A percentile compares a stretch with the other conserved stretches of the same genome.
phyloP scores from a whole-genome alignment of 176 grass and related monocot genomes.

The Hordeum vulgare region DNA sequence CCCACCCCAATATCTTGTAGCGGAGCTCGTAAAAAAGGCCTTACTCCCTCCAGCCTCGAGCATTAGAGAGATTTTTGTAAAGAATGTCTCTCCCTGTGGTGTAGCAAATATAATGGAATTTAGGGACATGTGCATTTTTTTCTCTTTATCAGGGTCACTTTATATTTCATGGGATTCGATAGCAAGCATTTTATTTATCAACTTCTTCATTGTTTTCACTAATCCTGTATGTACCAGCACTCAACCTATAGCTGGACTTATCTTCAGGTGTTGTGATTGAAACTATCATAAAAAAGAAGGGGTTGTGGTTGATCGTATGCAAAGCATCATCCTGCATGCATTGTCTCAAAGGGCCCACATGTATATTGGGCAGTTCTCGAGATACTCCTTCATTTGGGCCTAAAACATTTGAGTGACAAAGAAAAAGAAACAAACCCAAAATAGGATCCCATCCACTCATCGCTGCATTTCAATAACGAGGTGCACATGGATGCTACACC shows the following conservation, averaged over 20 bases:
- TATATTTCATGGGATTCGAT: too few species aligned
- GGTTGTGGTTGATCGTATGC: too few species aligned
- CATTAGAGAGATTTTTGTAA: neutral
- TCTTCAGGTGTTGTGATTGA: too few species aligned
- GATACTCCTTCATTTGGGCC: neutral
- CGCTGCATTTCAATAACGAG: neutral
- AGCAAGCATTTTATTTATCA: too few species aligned
- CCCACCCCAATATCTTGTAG: neutral
- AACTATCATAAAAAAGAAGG: too few species aligned
- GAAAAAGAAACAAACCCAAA: neutral
- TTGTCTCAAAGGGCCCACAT: neutral
- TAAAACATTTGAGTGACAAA: neutral
- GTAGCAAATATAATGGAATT: too few species aligned
- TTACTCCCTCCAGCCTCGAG: too few species aligned
- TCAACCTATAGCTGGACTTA: neutral
- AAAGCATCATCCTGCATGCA: too few species aligned
- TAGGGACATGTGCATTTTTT: too few species aligned
- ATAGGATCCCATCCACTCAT: neutral
- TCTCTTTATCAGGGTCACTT: too few species aligned
- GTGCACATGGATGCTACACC: neutral
- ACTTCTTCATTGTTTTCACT: too few species aligned
- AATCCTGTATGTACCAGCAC: constrained; percentile 11
- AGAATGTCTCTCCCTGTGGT: too few species aligned
- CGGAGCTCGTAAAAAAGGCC: neutral
- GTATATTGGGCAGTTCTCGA: neutral